phyloP scores from a whole-genome alignment of 208 protist species.

The Wallacemonas sp. region DNA sequence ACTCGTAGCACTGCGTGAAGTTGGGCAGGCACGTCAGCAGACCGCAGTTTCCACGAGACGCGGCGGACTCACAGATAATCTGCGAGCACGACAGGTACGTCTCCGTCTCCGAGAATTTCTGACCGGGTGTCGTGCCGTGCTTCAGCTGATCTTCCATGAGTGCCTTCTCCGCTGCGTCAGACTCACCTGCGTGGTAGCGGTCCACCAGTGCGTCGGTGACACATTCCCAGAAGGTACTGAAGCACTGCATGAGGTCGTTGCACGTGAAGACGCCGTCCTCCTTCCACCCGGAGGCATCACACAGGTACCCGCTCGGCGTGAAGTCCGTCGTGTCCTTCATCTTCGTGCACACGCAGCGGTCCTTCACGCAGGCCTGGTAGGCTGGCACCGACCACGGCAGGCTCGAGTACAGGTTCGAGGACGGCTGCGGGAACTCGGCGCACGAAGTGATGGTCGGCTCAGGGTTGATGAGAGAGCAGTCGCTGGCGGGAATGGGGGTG shows the following conservation, averaged over 20 bases:
- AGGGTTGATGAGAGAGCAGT: slow-evolving; percentile 51
- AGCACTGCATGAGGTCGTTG: slow-evolving; percentile 46
- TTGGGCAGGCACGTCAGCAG: slow-evolving; percentile 58
- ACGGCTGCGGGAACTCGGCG: slow-evolving; percentile 18
- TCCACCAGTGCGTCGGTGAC: slow-evolving; percentile 13
- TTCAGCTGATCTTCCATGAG: slow-evolving; percentile 21
- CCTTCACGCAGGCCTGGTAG: slow-evolving; percentile 40
- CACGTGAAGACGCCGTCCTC: slow-evolving; percentile 48
- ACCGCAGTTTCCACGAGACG: slow-evolving; percentile 49
- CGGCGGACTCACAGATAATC: slow-evolving; percentile 38
- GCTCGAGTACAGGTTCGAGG: slow-evolving; percentile 17
- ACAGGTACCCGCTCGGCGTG: slow-evolving; percentile 35
- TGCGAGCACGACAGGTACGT: slow-evolving; percentile 34
- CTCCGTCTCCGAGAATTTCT: slow-evolving; percentile 38
- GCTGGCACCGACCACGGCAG: slow-evolving; percentile 32
- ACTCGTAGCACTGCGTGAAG: slow-evolving; percentile 67
- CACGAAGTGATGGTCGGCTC: slow-evolving; percentile 31
- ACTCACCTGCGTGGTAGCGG: slow-evolving; percentile 8
- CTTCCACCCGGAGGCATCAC: slow-evolving; percentile 23
- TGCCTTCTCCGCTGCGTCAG: slow-evolving; percentile 16
- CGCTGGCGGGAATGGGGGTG: slow-evolving; percentile 29
- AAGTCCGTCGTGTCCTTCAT: slow-evolving; percentile 12
- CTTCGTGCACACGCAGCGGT: slow-evolving; percentile 46
- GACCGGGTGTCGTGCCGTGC: slow-evolving; percentile 35
- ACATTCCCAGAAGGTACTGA: slow-evolving; percentile 47